phyloP scores from a whole-genome alignment of 352 stramenopile genomes.

The Pythium aristosporum region DNA sequence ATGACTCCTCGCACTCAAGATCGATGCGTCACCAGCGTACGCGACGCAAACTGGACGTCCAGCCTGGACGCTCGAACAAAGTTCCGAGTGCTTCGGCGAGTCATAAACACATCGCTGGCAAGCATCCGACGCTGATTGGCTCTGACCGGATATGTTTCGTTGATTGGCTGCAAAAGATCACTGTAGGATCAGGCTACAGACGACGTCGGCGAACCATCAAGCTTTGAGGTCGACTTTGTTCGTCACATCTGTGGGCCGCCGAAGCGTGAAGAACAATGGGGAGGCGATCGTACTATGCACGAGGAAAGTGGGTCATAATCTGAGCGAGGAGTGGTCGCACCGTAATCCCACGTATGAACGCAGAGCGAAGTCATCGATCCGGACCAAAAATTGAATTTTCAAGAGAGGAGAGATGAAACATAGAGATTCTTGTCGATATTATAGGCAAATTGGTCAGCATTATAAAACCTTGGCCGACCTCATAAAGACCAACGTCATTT shows the following conservation, averaged over 20 bases:
- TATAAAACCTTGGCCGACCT: no score
- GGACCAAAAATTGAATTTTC: no score
- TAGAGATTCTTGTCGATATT: no score
- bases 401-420: no score
- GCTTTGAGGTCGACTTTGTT: not conserved
- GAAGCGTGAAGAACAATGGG: not conserved
- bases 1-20: not conserved
- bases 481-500: no score
- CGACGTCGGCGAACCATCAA: not conserved
- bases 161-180: constrained; percentile 5
- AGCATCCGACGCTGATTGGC: constrained; percentile 5
- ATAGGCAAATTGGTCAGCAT: no score
- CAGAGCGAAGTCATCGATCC: no score
- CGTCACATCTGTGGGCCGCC: not conserved
- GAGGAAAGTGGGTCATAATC: not conserved
- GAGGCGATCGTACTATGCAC: not conserved
- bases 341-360: no score
- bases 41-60: not conserved
- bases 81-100: not conserved
- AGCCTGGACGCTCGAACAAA: not conserved
- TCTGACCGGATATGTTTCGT: not conserved
- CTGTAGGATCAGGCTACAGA: not conserved
- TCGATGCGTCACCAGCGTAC: not conserved
- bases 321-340: no score
- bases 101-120: not conserved